Evolutionary conservation across 257 asterid species (phyloP).

Genomic region (Jacaranda mimosifolia): DNA sequence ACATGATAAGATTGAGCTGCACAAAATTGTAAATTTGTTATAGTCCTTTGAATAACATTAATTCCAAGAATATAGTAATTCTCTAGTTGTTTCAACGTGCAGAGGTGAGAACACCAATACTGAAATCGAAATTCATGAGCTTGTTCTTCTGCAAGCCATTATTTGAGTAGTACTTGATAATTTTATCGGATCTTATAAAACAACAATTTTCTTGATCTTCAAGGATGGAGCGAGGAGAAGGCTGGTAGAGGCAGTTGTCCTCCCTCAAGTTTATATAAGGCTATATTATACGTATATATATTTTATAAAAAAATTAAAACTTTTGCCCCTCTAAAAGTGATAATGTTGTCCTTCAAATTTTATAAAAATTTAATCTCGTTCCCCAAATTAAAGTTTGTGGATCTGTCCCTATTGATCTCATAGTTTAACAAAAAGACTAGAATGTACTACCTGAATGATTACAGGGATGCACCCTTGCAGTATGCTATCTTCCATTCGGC

Average conservation of each 20-base stretch:
- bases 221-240: too few species aligned
- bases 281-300: too few species aligned
- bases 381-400: too few species aligned
- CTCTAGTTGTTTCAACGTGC: background rate
- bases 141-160: conserved; percentile 5
- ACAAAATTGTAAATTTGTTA: background rate
- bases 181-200: too few species aligned
- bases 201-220: too few species aligned
- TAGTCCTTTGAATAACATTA: background rate
- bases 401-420: background rate
- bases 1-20: conserved; percentile 7
- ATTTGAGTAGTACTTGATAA: background rate
- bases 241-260: too few species aligned
- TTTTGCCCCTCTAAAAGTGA: too few species aligned
- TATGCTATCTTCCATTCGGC: conserved; percentile 97
- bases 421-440: background rate
- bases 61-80: background rate
- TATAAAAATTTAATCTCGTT: too few species aligned
- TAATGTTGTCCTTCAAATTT: too few species aligned
- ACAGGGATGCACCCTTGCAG: conserved; percentile 98
- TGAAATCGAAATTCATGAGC: background rate
- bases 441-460: conserved; percentile 73
- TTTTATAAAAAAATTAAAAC: too few species aligned
- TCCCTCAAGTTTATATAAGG: too few species aligned
- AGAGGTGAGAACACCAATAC: too few species aligned